Base-by-base conservation (phyloP, 75 land plant species). In the Sequoia sempervirens region DNA sequence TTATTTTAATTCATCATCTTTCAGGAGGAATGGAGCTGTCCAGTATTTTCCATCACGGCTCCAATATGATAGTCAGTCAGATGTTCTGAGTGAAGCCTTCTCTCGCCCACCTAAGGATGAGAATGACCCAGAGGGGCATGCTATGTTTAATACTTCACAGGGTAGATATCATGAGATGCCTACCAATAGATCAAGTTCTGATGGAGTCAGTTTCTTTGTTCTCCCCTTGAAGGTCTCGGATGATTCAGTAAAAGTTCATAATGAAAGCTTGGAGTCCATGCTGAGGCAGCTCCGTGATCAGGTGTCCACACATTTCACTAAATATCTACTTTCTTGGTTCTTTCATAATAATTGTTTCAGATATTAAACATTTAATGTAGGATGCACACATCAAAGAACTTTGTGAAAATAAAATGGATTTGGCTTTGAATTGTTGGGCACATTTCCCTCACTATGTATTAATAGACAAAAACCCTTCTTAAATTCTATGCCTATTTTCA, bases 241-340 rank as follows among this genome's bases (percentile, higher is more conserved):
- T 86, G 97, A 92, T 30, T 85, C 82, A 8, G 64, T 79, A 12
- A 82, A 75, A 84, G 81, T 75, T 68, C 87, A 90, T 17, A 87
- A 85, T 84, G 93, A 90, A 80, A 96, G 99, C 76, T 96, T 89
- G 52, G 32, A 64, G 6, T 80, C 85, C n/a, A 82, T 88, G 87
- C 76, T 97, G 72, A 84, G 85, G 81, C 89, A 89, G 54, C 88
- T 97, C 58, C 86, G 96, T 80, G 90, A 97, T 86, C 90, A 97
- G 96, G 99, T 97, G 68, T 13, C 28, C 80, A 70, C 84, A 56
- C 84, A 68, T 80, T 78, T 84, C 82, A 56, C 46, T 52, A 9
- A 80, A 43, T 37, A 45, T 30, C 2, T 34, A 9, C 10, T 14
- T 32, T 34, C 80, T 38, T 37, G 46, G 81, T 18, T 61, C 72